Evolutionary conservation across 257 asterid species (phyloP).

Genomic region (Petunia secreta): DNA sequence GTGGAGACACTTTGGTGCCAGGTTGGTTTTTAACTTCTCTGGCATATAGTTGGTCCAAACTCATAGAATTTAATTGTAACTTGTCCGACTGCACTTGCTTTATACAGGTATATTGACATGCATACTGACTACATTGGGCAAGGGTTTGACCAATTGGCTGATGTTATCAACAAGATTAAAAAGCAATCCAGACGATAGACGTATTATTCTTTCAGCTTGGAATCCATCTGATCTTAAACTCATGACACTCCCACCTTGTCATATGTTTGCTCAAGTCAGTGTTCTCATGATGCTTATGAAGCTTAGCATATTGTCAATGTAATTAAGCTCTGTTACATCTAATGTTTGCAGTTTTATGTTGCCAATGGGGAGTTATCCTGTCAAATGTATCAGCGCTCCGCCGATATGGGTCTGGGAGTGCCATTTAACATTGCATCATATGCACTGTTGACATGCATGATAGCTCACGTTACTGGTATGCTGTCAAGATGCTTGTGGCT

Average conservation of each 20-base stretch:
- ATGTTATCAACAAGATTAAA: constrained; percentile 45
- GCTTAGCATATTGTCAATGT: not conserved
- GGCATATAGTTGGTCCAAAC: not conserved
- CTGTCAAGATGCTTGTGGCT: not conserved
- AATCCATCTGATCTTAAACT: constrained; percentile 48
- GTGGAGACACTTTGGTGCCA: constrained; percentile 53
- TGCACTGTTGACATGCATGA: constrained; percentile 48
- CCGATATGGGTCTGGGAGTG: constrained; percentile 54
- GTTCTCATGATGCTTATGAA: constrained; percentile 13
- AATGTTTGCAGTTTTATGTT: constrained; percentile 41
- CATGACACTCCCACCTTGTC: constrained; percentile 57
- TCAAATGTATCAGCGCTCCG: constrained; percentile 55
- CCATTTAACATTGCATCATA: constrained; percentile 53
- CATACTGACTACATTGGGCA: constrained; percentile 48
- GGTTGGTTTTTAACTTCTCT: constrained; percentile 29
- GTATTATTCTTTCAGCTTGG: constrained; percentile 52
- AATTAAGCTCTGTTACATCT: not conserved
- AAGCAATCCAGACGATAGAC: constrained; percentile 47
- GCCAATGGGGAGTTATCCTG: constrained; percentile 48
- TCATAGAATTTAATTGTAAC: not conserved
- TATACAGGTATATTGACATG: constrained; percentile 45
- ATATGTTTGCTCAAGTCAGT: constrained; percentile 51
- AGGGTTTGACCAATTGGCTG: constrained; percentile 46
- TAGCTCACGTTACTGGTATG: constrained; percentile 52
- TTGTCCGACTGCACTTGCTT: constrained; percentile 13